A percentile compares a stretch with the other conserved stretches of the same genome.
phyloP scores from a whole-genome alignment of 2,329 filamentous ascomycete species.

The Fusarium penzigii region DNA sequence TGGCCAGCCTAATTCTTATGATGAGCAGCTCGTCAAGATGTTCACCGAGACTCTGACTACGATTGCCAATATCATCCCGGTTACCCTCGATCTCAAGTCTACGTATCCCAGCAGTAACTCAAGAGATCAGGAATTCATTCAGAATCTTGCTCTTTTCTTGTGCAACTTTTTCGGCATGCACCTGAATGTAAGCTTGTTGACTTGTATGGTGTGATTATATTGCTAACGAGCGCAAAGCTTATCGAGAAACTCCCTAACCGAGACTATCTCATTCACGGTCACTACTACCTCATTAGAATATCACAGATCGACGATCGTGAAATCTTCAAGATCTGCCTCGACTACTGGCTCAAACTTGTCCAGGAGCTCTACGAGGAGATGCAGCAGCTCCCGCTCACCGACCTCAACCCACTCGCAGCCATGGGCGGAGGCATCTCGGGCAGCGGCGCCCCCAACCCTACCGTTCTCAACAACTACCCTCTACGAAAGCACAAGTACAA shows the following conservation, averaged over 20 bases:
- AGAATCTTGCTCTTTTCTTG: conserved; percentile 93
- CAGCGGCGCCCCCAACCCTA: conserved; percentile 82
- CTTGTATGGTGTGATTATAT: conserved; percentile 5
- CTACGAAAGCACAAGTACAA: conserved; percentile 98
- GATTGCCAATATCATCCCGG: conserved; percentile 89
- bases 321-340: conserved; percentile 98
- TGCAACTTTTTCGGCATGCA: conserved; percentile 97
- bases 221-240: conserved; percentile 52
- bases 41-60: conserved; percentile 95
- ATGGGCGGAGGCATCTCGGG: conserved; percentile 73
- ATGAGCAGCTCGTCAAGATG: conserved; percentile 96
- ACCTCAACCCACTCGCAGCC: conserved; percentile 85
- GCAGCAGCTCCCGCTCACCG: conserved; percentile 91
- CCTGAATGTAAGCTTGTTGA: conserved; percentile 62
- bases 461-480: conserved; percentile 83
- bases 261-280: conserved; percentile 92
- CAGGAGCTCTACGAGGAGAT: conserved; percentile 99
- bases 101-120: conserved; percentile 92
- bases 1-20: conserved; percentile 71
- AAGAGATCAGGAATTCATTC: conserved; percentile 94
- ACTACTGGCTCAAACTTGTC: conserved; percentile 99
- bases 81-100: conserved; percentile 84
- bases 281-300: conserved; percentile 97
- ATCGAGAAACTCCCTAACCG: conserved; percentile 95
- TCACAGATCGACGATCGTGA: conserved; percentile 98